Percentiles rank a stretch among this genome's conserved stretches.
phyloP scores from a whole-genome alignment of 495 filamentous ascomycete species.

The Penicillium chermesinum region DNA sequence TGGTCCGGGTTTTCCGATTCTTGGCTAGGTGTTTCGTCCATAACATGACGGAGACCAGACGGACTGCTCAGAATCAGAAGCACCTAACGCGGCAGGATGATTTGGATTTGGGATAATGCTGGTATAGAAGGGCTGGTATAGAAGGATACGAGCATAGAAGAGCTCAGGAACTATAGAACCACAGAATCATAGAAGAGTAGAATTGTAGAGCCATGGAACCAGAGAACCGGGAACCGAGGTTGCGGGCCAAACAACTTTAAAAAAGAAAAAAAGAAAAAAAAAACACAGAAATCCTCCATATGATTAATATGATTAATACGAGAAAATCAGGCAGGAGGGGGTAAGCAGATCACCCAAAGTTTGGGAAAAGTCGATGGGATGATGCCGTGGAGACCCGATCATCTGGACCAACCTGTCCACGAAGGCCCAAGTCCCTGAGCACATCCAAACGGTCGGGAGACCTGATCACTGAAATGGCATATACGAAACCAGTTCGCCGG shows the following conservation, averaged over 20 bases:
- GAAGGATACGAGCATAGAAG: too few relatives aligned
- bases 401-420: background rate
- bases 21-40: slow-evolving; percentile 24
- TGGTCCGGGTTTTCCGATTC: slow-evolving; percentile 13
- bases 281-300: background rate
- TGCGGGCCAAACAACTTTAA: background rate
- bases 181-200: background rate
- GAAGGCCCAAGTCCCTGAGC: background rate
- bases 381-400: slow-evolving; percentile 3
- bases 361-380: background rate
- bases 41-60: slow-evolving; percentile 37
- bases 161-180: too few relatives aligned
- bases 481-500: background rate
- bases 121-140: too few relatives aligned
- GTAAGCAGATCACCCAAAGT: background rate
- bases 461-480: background rate
- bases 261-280: slow-evolving; percentile 1
- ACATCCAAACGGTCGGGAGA: background rate
- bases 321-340: background rate
- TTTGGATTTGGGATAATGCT: too few relatives aligned
- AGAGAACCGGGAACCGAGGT: background rate
- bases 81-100: too few relatives aligned
- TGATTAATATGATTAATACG: background rate
- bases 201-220: background rate
- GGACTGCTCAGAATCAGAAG: too few relatives aligned